Evolutionary conservation across 2,329 filamentous ascomycete genomes (phyloP).

Genomic region (Ophiostoma novo-ulmi): DNA sequence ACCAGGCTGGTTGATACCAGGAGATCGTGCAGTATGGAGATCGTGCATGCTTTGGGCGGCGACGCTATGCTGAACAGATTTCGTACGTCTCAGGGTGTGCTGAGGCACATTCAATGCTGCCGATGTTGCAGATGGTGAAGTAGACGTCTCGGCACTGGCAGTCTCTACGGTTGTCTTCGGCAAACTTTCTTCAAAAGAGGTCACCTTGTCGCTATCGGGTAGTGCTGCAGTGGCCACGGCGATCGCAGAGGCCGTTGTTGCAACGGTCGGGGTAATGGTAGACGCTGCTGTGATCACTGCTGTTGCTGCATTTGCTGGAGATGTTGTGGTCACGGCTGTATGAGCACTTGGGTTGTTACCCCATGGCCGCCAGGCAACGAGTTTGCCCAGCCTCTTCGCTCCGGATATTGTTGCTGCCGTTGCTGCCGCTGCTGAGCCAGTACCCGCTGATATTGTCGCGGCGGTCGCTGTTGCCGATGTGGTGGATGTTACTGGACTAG

Average conservation of each 20-base stretch:
- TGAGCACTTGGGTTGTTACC: conserved; percentile 18
- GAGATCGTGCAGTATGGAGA: conserved; percentile 43
- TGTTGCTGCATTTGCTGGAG: not conserved
- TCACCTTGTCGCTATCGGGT: not conserved
- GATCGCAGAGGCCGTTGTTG: not conserved
- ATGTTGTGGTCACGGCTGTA: conserved; percentile 23
- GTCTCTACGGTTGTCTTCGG: not conserved
- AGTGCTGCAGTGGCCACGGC: not conserved
- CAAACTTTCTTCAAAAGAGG: not conserved
- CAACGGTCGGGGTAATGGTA: not conserved
- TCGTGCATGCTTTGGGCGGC: conserved; percentile 32
- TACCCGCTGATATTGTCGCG: not conserved
- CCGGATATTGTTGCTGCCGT: not conserved
- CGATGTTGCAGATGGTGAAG: not conserved
- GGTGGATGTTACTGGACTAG: conserved; percentile 28
- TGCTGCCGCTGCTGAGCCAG: conserved; percentile 19
- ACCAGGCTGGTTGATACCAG: conserved; percentile 75
- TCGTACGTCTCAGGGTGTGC: not conserved
- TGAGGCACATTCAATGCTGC: not conserved
- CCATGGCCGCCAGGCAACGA: conserved; percentile 42
- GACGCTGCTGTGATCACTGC: not conserved
- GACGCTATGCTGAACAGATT: conserved; percentile 5
- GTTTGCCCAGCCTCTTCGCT: conserved; percentile 27
- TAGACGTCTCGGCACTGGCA: not conserved
- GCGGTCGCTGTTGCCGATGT: not conserved